phyloP scores from a whole-genome alignment of 352 stramenopile species.

The Plasmopara viticola region DNA sequence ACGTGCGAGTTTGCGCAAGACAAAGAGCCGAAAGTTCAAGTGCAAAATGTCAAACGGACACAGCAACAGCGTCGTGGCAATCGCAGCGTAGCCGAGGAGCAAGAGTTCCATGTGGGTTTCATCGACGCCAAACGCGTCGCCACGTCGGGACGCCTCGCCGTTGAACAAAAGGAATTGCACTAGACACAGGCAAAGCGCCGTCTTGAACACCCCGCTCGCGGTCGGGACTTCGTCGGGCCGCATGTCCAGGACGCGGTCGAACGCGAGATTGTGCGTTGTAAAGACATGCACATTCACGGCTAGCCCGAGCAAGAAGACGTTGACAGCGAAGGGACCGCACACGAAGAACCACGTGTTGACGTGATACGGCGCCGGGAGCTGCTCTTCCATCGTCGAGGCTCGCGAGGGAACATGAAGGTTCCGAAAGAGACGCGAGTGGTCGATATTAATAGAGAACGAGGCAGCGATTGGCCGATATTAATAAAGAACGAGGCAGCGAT shows the following conservation, averaged over 20 bases:
- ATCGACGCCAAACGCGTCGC: conserved; percentile 39
- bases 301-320: conserved; percentile 55
- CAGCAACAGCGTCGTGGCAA: conserved; percentile 38
- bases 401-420: conserved; percentile 4
- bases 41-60: conserved; percentile 67
- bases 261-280: conserved; percentile 40
- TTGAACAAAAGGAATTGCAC: conserved; percentile 57
- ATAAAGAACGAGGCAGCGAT: conserved; percentile 3
- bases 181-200: conserved; percentile 25
- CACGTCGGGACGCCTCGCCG: conserved; percentile 31
- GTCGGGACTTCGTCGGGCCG: conserved; percentile 55
- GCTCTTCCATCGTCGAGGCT: conserved; percentile 12
- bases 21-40: conserved; percentile 57
- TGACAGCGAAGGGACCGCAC: conserved; percentile 64
- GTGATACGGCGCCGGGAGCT: conserved; percentile 20
- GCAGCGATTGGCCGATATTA: conserved; percentile 5
- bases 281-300: conserved; percentile 65
- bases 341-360: conserved; percentile 78
- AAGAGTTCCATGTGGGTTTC: conserved; percentile 64
- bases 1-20: conserved; percentile 39
- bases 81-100: conserved; percentile 53
- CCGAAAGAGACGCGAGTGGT: conserved; percentile 6
- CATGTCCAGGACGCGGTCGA: conserved; percentile 70
- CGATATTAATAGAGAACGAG: conserved; percentile 1
- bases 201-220: conserved; percentile 32